A percentile compares a stretch with the other conserved stretches of the same genome.
phyloP scores from a whole-genome alignment of 768 basidiomycete genomes.

The Leccinum obscurum region DNA sequence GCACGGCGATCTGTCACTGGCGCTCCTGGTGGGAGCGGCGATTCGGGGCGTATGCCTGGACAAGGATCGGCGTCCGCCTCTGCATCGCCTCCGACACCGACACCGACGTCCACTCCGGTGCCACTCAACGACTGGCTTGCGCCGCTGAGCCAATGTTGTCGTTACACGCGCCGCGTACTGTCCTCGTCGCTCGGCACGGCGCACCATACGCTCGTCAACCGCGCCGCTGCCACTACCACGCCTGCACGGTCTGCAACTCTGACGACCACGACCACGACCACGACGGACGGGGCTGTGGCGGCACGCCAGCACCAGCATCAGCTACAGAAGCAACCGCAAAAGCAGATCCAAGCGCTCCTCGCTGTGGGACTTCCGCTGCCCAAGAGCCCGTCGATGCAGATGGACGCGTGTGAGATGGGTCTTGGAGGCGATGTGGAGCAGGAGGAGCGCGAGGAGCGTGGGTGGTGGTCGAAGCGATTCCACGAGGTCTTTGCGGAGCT shows the following conservation, averaged over 20 bases:
- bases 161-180: conserved; percentile 45
- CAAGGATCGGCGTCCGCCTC: neutral
- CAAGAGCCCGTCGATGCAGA: conserved; percentile 70
- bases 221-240: conserved; percentile 1
- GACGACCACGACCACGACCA: neutral
- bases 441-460: conserved; percentile 65
- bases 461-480: conserved; percentile 73
- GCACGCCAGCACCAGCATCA: neutral
- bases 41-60: neutral
- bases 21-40: neutral
- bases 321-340: conserved; percentile 13
- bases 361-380: conserved; percentile 57
- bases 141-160: conserved; percentile 54
- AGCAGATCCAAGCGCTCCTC: conserved; percentile 41
- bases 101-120: neutral
- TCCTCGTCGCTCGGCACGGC: conserved; percentile 36
- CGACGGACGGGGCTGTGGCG: neutral
- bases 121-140: conserved; percentile 38
- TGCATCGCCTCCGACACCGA: neutral
- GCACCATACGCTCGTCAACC: conserved; percentile 22
- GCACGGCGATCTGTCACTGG: neutral
- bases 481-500: conserved; percentile 61
- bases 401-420: conserved; percentile 37
- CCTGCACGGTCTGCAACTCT: neutral
- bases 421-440: conserved; percentile 29